Conservation (phyloP, 2,329 filamentous ascomycete species). For the Pestalotiopsis sp. region DNA sequence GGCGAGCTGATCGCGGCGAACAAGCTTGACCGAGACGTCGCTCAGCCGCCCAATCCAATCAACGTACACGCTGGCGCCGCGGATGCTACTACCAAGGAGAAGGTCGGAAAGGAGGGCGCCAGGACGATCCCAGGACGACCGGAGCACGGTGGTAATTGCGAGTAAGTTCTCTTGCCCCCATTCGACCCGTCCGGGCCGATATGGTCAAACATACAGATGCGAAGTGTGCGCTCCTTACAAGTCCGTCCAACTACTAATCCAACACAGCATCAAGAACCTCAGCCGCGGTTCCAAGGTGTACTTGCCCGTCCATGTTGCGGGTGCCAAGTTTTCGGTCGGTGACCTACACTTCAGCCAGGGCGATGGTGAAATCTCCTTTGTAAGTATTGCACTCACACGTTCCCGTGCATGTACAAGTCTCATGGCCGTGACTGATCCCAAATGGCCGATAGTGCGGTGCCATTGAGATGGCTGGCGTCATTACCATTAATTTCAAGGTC, state of each 20-base stretch:
- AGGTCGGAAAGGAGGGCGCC: constrained; percentile 77
- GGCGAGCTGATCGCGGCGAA: constrained; percentile 74
- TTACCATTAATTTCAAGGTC: constrained; percentile 88
- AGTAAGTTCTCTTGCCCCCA: constrained; percentile 39
- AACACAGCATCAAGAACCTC: constrained; percentile 73
- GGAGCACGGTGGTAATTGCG: constrained; percentile 88
- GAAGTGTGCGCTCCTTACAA: constrained; percentile 21
- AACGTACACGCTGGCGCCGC: constrained; percentile 76
- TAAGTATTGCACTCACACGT: neutral
- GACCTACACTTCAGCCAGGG: constrained; percentile 78
- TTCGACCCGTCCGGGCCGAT: too few species aligned
- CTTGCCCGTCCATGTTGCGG: constrained; percentile 82
- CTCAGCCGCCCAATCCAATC: constrained; percentile 72
- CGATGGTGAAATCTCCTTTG: constrained; percentile 34
- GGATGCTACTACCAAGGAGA: constrained; percentile 59
- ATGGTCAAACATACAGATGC: neutral
- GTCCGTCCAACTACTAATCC: neutral
- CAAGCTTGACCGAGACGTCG: constrained; percentile 71
- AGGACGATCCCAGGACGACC: constrained; percentile 83
- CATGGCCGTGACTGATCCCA: constrained; percentile 7
- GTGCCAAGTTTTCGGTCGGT: constrained; percentile 88
- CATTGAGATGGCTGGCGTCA: constrained; percentile 92
- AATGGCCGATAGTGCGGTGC: constrained; percentile 62
- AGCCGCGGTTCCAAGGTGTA: constrained; percentile 81
- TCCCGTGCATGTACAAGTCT: neutral